A percentile compares a stretch with the other conserved stretches of the same genome.
phyloP scores from a whole-genome alignment of 148 eudicot genomes.

The Chenopodium formosanum region DNA sequence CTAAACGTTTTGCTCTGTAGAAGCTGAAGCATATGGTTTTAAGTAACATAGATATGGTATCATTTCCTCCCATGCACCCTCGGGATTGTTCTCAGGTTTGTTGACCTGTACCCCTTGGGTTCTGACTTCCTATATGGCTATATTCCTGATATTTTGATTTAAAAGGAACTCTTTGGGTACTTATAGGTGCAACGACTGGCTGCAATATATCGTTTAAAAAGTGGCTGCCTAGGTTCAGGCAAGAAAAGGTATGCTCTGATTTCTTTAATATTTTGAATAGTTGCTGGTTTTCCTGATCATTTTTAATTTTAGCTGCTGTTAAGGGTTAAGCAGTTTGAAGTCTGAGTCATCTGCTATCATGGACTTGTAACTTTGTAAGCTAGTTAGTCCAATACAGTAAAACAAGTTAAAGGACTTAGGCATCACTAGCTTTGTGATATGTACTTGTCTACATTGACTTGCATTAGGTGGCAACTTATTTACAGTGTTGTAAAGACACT shows the following conservation, averaged over 20 bases:
- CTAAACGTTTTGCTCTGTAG: slow-evolving; percentile 40
- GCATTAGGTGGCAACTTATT: not conserved
- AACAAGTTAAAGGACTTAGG: not conserved
- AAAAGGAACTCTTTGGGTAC: not conserved
- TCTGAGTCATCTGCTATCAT: slow-evolving; percentile 9
- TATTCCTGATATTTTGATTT: not conserved
- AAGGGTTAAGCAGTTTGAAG: not conserved
- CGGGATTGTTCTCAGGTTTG: slow-evolving; percentile 88
- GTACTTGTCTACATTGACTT: not conserved
- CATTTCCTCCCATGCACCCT: slow-evolving; percentile 81
- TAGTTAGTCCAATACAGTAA: not conserved
- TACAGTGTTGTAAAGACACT: not conserved
- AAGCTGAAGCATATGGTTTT: slow-evolving; percentile 77
- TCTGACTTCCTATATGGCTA: not conserved
- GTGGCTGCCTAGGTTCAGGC: slow-evolving; percentile 74
- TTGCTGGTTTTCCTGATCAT: not conserved
- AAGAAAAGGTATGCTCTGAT: slow-evolving; percentile 63
- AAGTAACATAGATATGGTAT: slow-evolving; percentile 48
- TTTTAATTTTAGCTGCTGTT: not conserved
- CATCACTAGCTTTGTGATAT: not conserved
- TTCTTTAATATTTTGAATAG: not conserved
- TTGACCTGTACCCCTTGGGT: not conserved
- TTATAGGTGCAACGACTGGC: slow-evolving; percentile 81
- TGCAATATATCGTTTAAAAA: slow-evolving; percentile 68
- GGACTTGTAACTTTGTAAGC: not conserved